Conservation (phyloP, 1,284 basidiomycete genomes). For the Abortiporus biennis region DNA sequence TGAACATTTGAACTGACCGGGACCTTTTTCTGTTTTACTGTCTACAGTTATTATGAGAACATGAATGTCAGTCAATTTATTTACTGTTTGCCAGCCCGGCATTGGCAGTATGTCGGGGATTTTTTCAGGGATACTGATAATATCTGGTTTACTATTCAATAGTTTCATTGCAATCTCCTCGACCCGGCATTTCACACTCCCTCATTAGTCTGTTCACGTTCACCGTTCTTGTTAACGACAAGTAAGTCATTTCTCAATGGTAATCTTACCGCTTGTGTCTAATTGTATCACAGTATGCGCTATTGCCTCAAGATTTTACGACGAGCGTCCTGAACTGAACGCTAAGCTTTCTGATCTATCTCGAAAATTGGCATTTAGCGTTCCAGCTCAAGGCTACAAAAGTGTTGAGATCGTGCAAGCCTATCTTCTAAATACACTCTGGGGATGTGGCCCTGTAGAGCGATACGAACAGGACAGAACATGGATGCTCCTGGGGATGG, state of each 20-base stretch:
- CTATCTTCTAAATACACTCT: conserved; percentile 76
- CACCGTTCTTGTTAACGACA: conserved; percentile 89
- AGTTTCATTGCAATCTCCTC: conserved; percentile 73
- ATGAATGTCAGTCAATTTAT: conserved; percentile 54
- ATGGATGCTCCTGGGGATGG: conserved; percentile 87
- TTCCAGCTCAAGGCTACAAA: conserved; percentile 85
- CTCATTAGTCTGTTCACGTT: conserved; percentile 84
- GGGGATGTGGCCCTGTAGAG: conserved; percentile 82
- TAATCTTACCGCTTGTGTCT: not conserved
- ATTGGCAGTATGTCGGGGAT: no score
- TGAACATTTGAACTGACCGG: not conserved
- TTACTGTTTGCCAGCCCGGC: conserved; percentile 9
- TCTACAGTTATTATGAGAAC: conserved; percentile 65
- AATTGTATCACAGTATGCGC: conserved; percentile 67
- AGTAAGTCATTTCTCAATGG: conserved; percentile 45
- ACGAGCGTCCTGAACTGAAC: conserved; percentile 79
- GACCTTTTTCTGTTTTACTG: not conserved
- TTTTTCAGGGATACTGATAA: no score
- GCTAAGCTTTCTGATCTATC: conserved; percentile 76
- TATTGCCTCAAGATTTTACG: conserved; percentile 89
- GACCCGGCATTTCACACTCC: conserved; percentile 89
- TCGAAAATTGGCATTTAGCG: conserved; percentile 88
- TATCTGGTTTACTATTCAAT: conserved; percentile 10
- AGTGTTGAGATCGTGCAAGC: conserved; percentile 94
- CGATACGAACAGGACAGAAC: conserved; percentile 96